phyloP scores from a whole-genome alignment of 371 early-diverging fungal genomes.

The Dichotomocladium elegans region DNA sequence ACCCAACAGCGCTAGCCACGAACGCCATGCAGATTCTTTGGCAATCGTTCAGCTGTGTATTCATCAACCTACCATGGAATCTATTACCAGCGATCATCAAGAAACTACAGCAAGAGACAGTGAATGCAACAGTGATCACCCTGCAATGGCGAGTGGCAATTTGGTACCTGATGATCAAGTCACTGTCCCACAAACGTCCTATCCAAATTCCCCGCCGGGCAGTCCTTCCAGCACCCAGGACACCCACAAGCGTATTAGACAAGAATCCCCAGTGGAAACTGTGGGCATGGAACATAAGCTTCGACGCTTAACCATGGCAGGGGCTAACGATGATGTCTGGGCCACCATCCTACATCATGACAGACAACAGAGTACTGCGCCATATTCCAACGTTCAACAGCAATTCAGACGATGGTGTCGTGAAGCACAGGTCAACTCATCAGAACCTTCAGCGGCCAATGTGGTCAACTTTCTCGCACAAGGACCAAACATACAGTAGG shows the following conservation, averaged over 20 bases:
- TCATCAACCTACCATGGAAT: neutral
- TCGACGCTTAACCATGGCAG: neutral
- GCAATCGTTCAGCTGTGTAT: neutral
- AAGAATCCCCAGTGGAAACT: too few species aligned
- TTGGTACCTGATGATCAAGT: neutral
- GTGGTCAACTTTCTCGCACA: neutral
- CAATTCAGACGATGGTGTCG: neutral
- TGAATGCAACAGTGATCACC: neutral
- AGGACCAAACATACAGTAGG: neutral
- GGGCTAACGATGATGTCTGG: neutral
- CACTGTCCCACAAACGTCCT: neutral
- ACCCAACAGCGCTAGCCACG: slow-evolving; percentile 8
- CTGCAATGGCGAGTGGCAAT: neutral
- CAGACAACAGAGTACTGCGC: neutral
- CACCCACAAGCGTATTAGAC: neutral
- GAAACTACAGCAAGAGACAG: neutral
- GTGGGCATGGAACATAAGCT: neutral
- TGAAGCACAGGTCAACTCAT: neutral
- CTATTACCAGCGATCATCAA: neutral
- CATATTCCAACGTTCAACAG: neutral
- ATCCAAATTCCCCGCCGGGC: neutral
- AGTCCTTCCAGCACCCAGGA: neutral
- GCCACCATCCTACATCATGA: neutral
- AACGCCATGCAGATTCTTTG: neutral
- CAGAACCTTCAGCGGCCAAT: neutral